A percentile compares a stretch with the other conserved stretches of the same genome.
Evolutionary conservation across 2,329 filamentous ascomycete species (phyloP).

Genomic region (Xylaria sp.): DNA sequence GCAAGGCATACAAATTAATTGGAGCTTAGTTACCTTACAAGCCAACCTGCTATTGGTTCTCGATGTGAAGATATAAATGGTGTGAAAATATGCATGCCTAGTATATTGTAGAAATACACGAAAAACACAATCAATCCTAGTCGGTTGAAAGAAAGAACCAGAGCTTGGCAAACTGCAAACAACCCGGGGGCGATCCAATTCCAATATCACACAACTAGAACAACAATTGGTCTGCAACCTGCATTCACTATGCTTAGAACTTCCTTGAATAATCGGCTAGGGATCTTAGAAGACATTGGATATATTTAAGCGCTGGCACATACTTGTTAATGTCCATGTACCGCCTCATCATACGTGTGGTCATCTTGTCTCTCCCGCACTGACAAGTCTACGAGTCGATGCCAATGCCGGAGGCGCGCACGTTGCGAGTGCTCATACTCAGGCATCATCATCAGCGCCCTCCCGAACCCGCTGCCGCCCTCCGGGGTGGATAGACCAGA

Average conservation of each 20-base stretch:
- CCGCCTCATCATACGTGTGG: slow-evolving; percentile 33
- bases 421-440: slow-evolving; percentile 50
- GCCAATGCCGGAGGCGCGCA: slow-evolving; percentile 48
- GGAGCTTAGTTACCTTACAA: too few relatives aligned
- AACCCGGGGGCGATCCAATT: background rate
- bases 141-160: background rate
- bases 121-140: background rate
- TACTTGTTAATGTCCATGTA: background rate
- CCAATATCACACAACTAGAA: background rate
- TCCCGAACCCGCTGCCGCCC: slow-evolving; percentile 45
- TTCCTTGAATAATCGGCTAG: too few relatives aligned
- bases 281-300: too few relatives aligned
- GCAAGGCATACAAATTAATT: background rate
- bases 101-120: background rate
- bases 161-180: background rate
- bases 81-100: background rate
- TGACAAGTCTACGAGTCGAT: slow-evolving; percentile 43
- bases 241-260: background rate
- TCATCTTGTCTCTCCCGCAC: slow-evolving; percentile 41
- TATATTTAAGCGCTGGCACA: background rate
- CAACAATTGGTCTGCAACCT: background rate
- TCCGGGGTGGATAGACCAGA: slow-evolving; percentile 27
- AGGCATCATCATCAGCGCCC: slow-evolving; percentile 51
- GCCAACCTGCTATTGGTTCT: too few relatives aligned
- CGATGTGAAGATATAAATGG: background rate